A percentile compares a stretch with the other conserved stretches of the same genome.
Evolutionary conservation across 2,329 filamentous ascomycete genomes (phyloP).

Genomic region (Aspergillus transmontanensis): DNA sequence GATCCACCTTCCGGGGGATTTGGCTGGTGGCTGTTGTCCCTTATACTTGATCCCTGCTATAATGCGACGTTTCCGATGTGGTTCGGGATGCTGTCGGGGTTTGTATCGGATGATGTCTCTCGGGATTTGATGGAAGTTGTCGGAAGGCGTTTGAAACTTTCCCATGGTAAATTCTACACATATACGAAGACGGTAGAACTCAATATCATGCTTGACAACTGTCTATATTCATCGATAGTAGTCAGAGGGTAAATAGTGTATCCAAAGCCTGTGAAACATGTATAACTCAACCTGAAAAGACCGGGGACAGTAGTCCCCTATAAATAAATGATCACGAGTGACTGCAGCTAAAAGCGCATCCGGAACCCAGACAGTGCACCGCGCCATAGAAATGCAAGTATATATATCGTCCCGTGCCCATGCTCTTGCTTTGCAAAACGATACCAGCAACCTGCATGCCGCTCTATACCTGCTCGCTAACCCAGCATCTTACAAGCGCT

Average conservation of each 20-base stretch:
- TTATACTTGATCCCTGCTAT: background rate
- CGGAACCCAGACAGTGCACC: background rate
- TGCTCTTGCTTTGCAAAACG: background rate
- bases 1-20: background rate
- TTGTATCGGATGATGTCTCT: background rate
- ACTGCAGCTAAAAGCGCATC: too few species aligned
- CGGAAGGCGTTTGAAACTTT: background rate
- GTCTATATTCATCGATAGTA: background rate
- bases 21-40: background rate
- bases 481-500: slow-evolving; percentile 45
- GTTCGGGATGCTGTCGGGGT: background rate
- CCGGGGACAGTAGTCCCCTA: too few species aligned
- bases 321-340: too few species aligned
- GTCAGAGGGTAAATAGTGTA: background rate
- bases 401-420: background rate
- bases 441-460: background rate
- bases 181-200: background rate
- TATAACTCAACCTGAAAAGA: background rate
- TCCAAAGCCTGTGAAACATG: background rate
- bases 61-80: background rate
- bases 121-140: background rate
- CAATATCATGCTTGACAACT: background rate
- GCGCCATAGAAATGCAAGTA: background rate
- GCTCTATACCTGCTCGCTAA: slow-evolving; percentile 21
- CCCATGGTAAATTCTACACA: background rate